These are phyloP conservation scores for Claviceps pazoutovae DNA, from an alignment of 2,329 filamentous ascomycete species.

Conservation along the genomic window DNA sequence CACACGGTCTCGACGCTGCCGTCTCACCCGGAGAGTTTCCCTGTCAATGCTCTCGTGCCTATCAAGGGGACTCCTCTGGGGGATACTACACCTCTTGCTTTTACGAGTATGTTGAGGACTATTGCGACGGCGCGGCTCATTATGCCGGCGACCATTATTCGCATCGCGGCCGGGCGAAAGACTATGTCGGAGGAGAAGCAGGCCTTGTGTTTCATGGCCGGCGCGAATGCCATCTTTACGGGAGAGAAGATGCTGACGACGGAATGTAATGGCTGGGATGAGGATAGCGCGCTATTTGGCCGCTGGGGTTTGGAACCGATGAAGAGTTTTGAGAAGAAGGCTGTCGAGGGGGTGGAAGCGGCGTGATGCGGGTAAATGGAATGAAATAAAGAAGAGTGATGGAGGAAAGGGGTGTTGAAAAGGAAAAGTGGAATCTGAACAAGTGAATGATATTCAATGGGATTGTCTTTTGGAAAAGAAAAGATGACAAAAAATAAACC, in stretches of 20 bases:
- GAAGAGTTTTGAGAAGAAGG: constrained; percentile 34
- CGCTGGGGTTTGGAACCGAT: constrained; percentile 74
- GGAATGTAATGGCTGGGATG: constrained; percentile 80
- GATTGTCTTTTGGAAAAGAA: too few species aligned
- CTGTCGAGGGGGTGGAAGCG: constrained; percentile 8
- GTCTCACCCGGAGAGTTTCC: constrained; percentile 76
- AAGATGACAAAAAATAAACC: too few species aligned
- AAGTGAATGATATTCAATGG: too few species aligned
- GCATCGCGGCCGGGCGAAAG: constrained; percentile 72
- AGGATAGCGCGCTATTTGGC: constrained; percentile 72
- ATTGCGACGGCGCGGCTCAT: constrained; percentile 72
- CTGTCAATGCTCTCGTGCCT: constrained; percentile 79
- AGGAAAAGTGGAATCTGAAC: too few species aligned
- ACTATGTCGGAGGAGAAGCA: constrained; percentile 82
- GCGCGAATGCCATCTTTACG: constrained; percentile 88
- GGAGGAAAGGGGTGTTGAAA: too few species aligned
- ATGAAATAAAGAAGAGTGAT: not conserved
- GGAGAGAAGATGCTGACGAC: constrained; percentile 94
- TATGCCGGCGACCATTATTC: constrained; percentile 75
- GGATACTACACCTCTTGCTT: constrained; percentile 56
- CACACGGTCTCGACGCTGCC: constrained; percentile 72
- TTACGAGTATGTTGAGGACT: constrained; percentile 67
- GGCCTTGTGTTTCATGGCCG: constrained; percentile 76
- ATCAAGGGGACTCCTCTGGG: constrained; percentile 82
- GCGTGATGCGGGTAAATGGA: constrained; percentile 4